Percentiles rank a stretch among this genome's conserved stretches.
These are phyloP conservation scores for Gaeumannomyces sp. DNA, from an alignment of 2,329 filamentous ascomycete species.

Conservation along the genomic window DNA sequence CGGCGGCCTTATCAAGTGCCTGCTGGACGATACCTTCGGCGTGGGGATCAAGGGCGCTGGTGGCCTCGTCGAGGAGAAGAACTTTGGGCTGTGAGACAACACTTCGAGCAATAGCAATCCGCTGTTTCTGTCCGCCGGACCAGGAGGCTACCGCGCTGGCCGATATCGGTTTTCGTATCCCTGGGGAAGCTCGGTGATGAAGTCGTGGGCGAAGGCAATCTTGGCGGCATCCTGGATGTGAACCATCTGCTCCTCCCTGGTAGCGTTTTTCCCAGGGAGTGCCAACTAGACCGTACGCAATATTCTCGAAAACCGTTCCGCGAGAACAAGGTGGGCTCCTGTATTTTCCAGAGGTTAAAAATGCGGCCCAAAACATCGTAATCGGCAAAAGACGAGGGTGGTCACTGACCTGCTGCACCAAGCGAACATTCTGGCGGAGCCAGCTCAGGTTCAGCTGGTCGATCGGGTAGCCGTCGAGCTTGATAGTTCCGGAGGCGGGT, in stretches of 20 bases:
- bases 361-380: too few species aligned
- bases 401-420: slow-evolving; percentile 24
- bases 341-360: too few species aligned
- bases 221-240: slow-evolving; percentile 36
- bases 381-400: neutral
- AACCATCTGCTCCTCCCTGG: slow-evolving; percentile 28
- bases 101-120: slow-evolving; percentile 50
- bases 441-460: slow-evolving; percentile 22
- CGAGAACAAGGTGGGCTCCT: slow-evolving; percentile 30
- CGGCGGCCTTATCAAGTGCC: slow-evolving; percentile 45
- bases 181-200: slow-evolving; percentile 37
- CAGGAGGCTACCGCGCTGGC: slow-evolving; percentile 53
- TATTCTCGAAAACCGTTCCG: slow-evolving; percentile 40
- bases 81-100: slow-evolving; percentile 39
- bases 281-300: slow-evolving; percentile 37
- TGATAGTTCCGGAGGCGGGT: slow-evolving; percentile 19
- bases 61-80: slow-evolving; percentile 61
- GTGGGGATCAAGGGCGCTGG: slow-evolving; percentile 43
- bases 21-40: slow-evolving; percentile 44
- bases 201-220: slow-evolving; percentile 40
- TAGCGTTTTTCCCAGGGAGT: slow-evolving; percentile 23
- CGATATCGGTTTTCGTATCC: slow-evolving; percentile 53
- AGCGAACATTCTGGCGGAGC: slow-evolving; percentile 24
- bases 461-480: slow-evolving; percentile 22
- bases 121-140: slow-evolving; percentile 61